A percentile compares a stretch with the other conserved stretches of the same genome.
phyloP scores from a whole-genome alignment of 805 yeast species.

The Sungouiella blattae region DNA sequence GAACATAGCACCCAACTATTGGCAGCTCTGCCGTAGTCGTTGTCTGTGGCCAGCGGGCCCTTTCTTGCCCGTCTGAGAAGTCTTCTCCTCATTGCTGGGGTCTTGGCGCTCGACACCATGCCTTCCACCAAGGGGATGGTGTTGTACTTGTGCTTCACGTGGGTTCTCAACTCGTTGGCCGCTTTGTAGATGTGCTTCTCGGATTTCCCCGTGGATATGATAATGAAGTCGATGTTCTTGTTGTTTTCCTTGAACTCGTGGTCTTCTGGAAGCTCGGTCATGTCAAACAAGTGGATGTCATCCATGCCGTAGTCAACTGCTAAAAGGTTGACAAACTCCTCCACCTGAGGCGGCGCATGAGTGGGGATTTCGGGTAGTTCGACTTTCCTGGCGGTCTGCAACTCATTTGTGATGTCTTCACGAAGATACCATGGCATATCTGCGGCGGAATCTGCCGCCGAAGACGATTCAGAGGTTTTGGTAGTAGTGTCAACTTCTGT shows the following conservation, averaged over 20 bases:
- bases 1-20: conserved; percentile 87
- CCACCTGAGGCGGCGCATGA: conserved; percentile 52
- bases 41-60: conserved; percentile 48
- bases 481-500: no score
- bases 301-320: conserved; percentile 62
- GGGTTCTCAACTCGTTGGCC: conserved; percentile 52
- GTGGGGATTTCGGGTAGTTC: conserved; percentile 58
- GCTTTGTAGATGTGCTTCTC: conserved; percentile 74
- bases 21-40: conserved; percentile 52
- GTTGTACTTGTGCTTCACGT: conserved; percentile 47
- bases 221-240: conserved; percentile 30
- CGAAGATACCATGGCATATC: conserved; percentile 62
- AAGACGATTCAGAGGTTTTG: not conserved
- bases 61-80: conserved; percentile 52
- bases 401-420: conserved; percentile 33
- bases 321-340: conserved; percentile 43
- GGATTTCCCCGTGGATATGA: conserved; percentile 74
- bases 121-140: conserved; percentile 65
- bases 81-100: conserved; percentile 35
- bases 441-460: not conserved
- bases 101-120: conserved; percentile 53
- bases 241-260: conserved; percentile 29
- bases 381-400: conserved; percentile 19
- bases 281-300: conserved; percentile 63
- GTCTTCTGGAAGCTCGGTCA: conserved; percentile 36